Conservation (phyloP, 495 filamentous ascomycete species). For the Penicillium soppii region DNA sequence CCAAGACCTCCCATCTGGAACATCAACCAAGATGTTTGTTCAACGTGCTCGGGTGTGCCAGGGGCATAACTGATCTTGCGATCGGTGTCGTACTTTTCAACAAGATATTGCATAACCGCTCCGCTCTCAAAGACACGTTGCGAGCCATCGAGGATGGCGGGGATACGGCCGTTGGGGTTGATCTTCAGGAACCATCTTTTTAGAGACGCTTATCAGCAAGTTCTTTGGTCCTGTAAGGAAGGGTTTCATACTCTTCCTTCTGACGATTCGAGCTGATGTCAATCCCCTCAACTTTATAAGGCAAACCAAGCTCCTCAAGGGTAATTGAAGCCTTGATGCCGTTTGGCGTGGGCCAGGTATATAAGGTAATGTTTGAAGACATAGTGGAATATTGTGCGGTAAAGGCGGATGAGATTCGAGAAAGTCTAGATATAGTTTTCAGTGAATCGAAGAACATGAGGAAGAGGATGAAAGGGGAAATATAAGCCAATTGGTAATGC, state of each 20-base stretch:
- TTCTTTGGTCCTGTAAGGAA: background rate
- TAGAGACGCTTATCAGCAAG: background rate
- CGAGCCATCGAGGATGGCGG: slow-evolving; percentile 54
- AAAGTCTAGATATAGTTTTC: slow-evolving; percentile 14
- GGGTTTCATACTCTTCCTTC: slow-evolving; percentile 58
- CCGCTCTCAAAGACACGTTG: slow-evolving; percentile 49
- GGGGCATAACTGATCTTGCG: slow-evolving; percentile 43
- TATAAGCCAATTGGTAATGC: background rate
- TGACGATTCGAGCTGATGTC: slow-evolving; percentile 65
- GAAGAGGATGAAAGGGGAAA: background rate
- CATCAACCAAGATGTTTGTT: slow-evolving; percentile 46
- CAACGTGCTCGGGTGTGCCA: slow-evolving; percentile 41
- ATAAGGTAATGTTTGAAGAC: slow-evolving; percentile 37
- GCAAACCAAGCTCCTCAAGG: slow-evolving; percentile 74
- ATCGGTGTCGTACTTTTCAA: slow-evolving; percentile 45
- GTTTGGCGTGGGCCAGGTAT: slow-evolving; percentile 39
- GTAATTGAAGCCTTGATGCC: slow-evolving; percentile 71
- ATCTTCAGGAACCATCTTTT: slow-evolving; percentile 75
- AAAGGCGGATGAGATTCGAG: slow-evolving; percentile 8
- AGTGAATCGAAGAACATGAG: slow-evolving; percentile 14
- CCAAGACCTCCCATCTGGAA: slow-evolving; percentile 45
- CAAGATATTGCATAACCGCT: slow-evolving; percentile 49
- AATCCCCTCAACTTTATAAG: slow-evolving; percentile 63
- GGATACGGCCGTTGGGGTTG: slow-evolving; percentile 90
- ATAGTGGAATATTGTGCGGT: slow-evolving; percentile 18